A percentile compares a stretch with the other conserved stretches of the same genome.
Evolutionary conservation across 2,329 filamentous ascomycete species (phyloP).

Genomic region (Cladosporium velox): DNA sequence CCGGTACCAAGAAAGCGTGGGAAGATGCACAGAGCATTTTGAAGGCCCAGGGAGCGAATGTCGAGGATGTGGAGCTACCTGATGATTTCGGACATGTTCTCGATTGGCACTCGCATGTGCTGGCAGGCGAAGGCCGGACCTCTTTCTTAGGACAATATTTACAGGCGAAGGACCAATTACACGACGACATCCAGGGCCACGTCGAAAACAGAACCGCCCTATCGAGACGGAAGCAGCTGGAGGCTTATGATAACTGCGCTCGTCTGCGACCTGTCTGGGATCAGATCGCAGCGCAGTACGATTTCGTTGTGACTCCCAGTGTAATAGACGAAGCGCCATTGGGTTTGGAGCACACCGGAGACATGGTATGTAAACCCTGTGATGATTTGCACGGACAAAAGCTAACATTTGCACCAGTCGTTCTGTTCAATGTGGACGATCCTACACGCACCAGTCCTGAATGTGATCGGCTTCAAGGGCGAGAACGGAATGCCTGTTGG

Average conservation of each 20-base stretch:
- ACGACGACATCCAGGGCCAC: conserved; percentile 48
- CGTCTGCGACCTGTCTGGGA: conserved; percentile 58
- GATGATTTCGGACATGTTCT: conserved; percentile 51
- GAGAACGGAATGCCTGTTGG: conserved; percentile 61
- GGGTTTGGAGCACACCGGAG: conserved; percentile 58
- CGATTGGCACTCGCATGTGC: conserved; percentile 54
- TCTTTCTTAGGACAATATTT: conserved; percentile 59
- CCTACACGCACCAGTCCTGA: conserved; percentile 64
- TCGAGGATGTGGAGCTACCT: conserved; percentile 59
- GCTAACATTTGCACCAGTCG: conserved; percentile 21
- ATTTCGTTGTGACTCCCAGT: conserved; percentile 60
- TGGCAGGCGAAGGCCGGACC: conserved; percentile 55
- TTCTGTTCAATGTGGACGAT: conserved; percentile 38
- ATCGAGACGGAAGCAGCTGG: conserved; percentile 51
- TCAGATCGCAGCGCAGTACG: conserved; percentile 54
- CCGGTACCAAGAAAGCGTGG: conserved; percentile 41
- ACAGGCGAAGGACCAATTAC: conserved; percentile 50
- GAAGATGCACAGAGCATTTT: conserved; percentile 39
- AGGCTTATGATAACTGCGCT: conserved; percentile 59
- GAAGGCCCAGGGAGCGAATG: conserved; percentile 51
- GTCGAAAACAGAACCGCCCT: conserved; percentile 51
- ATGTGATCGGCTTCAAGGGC: conserved; percentile 64
- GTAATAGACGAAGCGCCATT: conserved; percentile 61
- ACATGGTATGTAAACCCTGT: conserved; percentile 44
- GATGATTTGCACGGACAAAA: background rate